phyloP scores from a whole-genome alignment of 805 yeast genomes.

The Pichia thaimueangensis region DNA sequence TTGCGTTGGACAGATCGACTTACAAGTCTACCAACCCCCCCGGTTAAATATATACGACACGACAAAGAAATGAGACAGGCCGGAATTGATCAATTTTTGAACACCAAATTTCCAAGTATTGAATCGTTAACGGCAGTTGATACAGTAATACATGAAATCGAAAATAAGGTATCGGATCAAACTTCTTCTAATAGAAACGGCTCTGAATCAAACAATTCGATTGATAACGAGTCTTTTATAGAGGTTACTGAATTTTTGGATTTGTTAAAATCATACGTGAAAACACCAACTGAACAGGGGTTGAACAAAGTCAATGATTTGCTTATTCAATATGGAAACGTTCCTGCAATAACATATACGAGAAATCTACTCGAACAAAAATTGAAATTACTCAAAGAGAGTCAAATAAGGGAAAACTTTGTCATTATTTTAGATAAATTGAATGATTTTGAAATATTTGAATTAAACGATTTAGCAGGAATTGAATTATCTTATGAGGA shows the following conservation, averaged over 20 bases:
- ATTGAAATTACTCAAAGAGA: constrained; percentile 5
- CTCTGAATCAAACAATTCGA: not conserved
- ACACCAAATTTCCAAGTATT: not conserved
- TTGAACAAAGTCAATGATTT: constrained; percentile 7
- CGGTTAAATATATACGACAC: too few species aligned
- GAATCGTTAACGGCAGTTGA: constrained; percentile 1
- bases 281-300: not conserved
- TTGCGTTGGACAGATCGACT: too few species aligned
- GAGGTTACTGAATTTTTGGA: not conserved
- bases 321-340: constrained; percentile 6
- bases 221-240: not conserved
- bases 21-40: too few species aligned
- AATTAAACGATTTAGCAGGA: not conserved
- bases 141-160: not conserved
- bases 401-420: not conserved
- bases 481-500: not conserved
- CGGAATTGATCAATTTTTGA: constrained; percentile 1
- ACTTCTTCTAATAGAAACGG: too few species aligned
- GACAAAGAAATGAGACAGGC: not conserved
- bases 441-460: constrained; percentile 9
- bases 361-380: constrained; percentile 11
- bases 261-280: not conserved
- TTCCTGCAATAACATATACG: constrained; percentile 12
- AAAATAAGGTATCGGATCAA: not conserved
- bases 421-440: not conserved